phyloP scores from a whole-genome alignment of 345 rosid genomes.

The Brassica carinata region DNA sequence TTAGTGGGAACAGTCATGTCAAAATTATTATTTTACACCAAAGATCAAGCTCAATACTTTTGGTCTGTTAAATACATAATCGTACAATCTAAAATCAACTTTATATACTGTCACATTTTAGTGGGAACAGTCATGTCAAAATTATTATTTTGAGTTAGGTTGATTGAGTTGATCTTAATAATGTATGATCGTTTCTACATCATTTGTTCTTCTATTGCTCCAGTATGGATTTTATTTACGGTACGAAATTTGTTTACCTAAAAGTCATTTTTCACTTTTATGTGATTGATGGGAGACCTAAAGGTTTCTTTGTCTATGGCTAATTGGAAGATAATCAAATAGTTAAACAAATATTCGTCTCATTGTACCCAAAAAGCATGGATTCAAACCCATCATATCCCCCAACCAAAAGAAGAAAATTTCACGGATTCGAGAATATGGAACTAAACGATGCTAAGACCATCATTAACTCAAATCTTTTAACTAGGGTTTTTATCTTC shows the following conservation, averaged over 20 bases:
- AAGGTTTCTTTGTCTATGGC: not conserved
- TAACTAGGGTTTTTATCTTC: no score
- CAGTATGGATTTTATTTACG: not conserved
- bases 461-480: no score
- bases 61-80: not conserved
- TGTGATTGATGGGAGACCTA: conserved; percentile 37
- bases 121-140: conserved; percentile 41
- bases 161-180: conserved; percentile 30
- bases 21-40: conserved; percentile 15
- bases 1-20: conserved; percentile 40
- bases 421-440: not conserved
- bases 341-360: conserved; percentile 5
- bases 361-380: not conserved
- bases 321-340: not conserved
- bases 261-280: conserved; percentile 21
- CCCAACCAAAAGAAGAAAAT: not conserved
- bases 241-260: conserved; percentile 18
- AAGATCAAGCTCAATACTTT: not conserved
- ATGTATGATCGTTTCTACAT: conserved; percentile 15
- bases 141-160: conserved; percentile 14
- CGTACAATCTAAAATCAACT: not conserved
- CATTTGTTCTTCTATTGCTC: conserved; percentile 9
- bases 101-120: not conserved
- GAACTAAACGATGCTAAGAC: not conserved
- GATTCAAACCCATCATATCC: not conserved